These are phyloP conservation scores for Hirschfeldia incana DNA, from an alignment of 345 rosid species.

Conservation along the genomic window DNA sequence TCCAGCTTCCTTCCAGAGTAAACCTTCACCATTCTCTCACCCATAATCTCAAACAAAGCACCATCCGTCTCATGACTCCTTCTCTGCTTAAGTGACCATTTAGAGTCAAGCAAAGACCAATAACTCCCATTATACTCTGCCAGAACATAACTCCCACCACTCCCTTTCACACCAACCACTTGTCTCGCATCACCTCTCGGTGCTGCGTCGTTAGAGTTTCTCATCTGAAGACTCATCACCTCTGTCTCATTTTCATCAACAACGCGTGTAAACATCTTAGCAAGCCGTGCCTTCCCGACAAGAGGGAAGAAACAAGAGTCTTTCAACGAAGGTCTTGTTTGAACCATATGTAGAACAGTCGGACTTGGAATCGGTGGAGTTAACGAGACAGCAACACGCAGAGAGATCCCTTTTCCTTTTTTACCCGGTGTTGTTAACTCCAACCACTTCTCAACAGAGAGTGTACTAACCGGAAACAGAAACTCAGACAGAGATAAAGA, in stretches of 20 bases:
- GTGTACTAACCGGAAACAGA: conserved; percentile 63
- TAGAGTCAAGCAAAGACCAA: conserved; percentile 75
- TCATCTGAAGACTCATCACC: conserved; percentile 78
- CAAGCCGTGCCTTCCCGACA: conserved; percentile 39
- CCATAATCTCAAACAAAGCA: conserved; percentile 65
- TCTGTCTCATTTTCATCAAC: conserved; percentile 58
- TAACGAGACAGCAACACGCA: conserved; percentile 69
- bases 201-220: conserved; percentile 47
- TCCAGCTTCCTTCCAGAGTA: conserved; percentile 72
- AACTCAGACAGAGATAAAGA: conserved; percentile 61
- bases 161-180: conserved; percentile 53
- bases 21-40: conserved; percentile 60
- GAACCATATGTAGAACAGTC: conserved; percentile 54
- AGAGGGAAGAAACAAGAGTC: conserved; percentile 66
- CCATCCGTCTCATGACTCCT: conserved; percentile 36
- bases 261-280: conserved; percentile 48
- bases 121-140: conserved; percentile 57
- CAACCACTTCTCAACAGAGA: conserved; percentile 75
- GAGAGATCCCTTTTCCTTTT: conserved; percentile 45
- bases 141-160: conserved; percentile 57
- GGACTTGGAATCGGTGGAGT: conserved; percentile 66
- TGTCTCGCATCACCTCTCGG: conserved; percentile 48
- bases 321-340: conserved; percentile 42
- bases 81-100: conserved; percentile 57
- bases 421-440: conserved; percentile 53